Conservation (phyloP, 2,329 filamentous ascomycete genomes). For the Aspergillus alliaceus region DNA sequence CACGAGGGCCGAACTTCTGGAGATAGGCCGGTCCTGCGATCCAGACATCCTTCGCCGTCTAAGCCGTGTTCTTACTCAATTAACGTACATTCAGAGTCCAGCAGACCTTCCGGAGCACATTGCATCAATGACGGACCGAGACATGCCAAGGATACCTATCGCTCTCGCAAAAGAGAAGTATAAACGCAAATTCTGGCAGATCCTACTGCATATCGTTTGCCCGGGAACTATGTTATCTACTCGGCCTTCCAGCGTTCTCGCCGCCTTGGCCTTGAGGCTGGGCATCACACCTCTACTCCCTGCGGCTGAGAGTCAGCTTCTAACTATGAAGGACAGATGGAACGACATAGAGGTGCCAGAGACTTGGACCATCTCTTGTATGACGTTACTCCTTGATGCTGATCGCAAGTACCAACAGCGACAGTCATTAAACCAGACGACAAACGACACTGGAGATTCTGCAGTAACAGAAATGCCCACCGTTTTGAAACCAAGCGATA, state of each 20-base stretch:
- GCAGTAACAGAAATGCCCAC: background rate
- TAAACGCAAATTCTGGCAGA: constrained; percentile 47
- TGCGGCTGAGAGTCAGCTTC: constrained; percentile 44
- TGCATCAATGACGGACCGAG: constrained; percentile 22
- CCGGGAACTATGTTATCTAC: constrained; percentile 50
- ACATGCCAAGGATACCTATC: constrained; percentile 47
- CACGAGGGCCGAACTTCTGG: constrained; percentile 49
- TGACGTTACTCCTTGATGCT: constrained; percentile 50
- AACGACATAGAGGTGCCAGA: constrained; percentile 51
- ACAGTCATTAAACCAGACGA: constrained; percentile 2
- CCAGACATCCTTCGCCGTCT: constrained; percentile 49
- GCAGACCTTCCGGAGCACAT: constrained; percentile 49
- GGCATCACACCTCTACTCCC: constrained; percentile 45
- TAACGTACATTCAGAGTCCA: constrained; percentile 46
- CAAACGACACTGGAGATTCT: background rate
- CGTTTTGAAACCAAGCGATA: background rate
- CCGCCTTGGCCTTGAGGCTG: constrained; percentile 51
- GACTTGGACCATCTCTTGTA: constrained; percentile 51
- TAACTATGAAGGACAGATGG: constrained; percentile 46
- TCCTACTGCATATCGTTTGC: constrained; percentile 50
- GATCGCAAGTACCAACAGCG: constrained; percentile 36
- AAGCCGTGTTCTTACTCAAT: constrained; percentile 48
- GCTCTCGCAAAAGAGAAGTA: constrained; percentile 40
- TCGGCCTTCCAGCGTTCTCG: constrained; percentile 49
- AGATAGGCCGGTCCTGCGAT: constrained; percentile 55